Conservation (phyloP, 73 alveolate species). For the Diophrys sp. region DNA sequence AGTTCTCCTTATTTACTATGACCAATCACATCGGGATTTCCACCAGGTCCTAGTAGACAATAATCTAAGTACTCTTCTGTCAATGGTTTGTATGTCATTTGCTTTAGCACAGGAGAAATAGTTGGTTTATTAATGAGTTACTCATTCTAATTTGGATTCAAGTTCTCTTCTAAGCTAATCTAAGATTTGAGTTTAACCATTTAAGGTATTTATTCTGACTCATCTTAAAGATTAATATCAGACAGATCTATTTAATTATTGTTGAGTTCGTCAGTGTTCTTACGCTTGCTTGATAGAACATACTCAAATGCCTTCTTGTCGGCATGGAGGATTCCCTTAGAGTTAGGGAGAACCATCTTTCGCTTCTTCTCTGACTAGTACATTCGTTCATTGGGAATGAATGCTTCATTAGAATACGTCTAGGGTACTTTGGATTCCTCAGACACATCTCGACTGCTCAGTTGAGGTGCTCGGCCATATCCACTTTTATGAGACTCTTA, state of each 20-base stretch:
- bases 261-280: background rate
- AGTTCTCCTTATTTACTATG: too few relatives aligned
- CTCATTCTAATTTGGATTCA: too few relatives aligned
- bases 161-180: too few relatives aligned
- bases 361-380: background rate
- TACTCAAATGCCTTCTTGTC: background rate
- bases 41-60: background rate
- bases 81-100: background rate
- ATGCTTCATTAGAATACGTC: background rate
- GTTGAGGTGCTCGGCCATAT: background rate
- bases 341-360: background rate
- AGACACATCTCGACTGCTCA: background rate
- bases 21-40: too few relatives aligned
- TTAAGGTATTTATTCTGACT: too few relatives aligned
- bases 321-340: background rate
- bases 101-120: background rate
- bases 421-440: too few relatives aligned
- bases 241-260: background rate
- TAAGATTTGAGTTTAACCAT: too few relatives aligned
- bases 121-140: too few relatives aligned
- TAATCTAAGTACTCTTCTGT: background rate
- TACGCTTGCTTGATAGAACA: background rate
- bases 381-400: background rate
- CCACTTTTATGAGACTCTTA: too few relatives aligned
- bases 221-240: background rate